phyloP scores from a whole-genome alignment of 768 basidiomycete genomes.

The Pisolithus orientalis region DNA sequence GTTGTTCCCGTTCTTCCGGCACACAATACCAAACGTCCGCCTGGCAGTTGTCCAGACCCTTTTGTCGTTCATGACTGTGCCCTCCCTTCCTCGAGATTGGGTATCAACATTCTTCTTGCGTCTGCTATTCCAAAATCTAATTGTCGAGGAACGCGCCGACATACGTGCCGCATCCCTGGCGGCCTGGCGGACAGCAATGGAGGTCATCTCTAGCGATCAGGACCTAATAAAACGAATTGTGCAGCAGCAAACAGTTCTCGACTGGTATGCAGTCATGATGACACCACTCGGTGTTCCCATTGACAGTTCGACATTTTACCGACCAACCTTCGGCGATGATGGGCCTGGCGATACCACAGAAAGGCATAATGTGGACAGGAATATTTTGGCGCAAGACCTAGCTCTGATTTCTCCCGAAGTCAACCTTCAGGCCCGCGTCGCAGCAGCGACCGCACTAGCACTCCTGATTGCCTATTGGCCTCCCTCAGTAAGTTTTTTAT shows the following conservation, averaged over 20 bases:
- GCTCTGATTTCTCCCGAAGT: slow-evolving; percentile 73
- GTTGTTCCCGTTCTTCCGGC: slow-evolving; percentile 94
- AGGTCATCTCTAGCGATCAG: slow-evolving; percentile 40
- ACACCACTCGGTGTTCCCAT: slow-evolving; percentile 81
- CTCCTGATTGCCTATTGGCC: slow-evolving; percentile 66
- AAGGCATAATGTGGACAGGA: slow-evolving; percentile 93
- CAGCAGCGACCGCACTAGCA: slow-evolving; percentile 73
- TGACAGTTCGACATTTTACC: slow-evolving; percentile 63
- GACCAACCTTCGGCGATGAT: slow-evolving; percentile 44
- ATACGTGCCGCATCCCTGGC: slow-evolving; percentile 67
- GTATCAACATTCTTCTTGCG: slow-evolving; percentile 69
- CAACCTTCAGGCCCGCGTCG: slow-evolving; percentile 73
- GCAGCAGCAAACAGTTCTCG: slow-evolving; percentile 55
- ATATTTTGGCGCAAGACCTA: slow-evolving; percentile 87
- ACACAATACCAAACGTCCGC: slow-evolving; percentile 91
- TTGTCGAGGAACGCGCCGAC: slow-evolving; percentile 85
- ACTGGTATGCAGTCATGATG: slow-evolving; percentile 88
- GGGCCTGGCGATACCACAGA: slow-evolving; percentile 43
- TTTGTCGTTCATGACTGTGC: slow-evolving; percentile 76
- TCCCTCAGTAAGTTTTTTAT: slow-evolving; percentile 33
- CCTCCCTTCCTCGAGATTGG: slow-evolving; percentile 76
- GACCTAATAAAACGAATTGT: slow-evolving; percentile 49
- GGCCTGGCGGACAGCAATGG: slow-evolving; percentile 70
- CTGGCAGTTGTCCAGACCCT: slow-evolving; percentile 88
- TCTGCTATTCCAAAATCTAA: slow-evolving; percentile 87